These are phyloP conservation scores for Excoecaria agallocha DNA, from an alignment of 345 rosid species.

Conservation along the genomic window DNA sequence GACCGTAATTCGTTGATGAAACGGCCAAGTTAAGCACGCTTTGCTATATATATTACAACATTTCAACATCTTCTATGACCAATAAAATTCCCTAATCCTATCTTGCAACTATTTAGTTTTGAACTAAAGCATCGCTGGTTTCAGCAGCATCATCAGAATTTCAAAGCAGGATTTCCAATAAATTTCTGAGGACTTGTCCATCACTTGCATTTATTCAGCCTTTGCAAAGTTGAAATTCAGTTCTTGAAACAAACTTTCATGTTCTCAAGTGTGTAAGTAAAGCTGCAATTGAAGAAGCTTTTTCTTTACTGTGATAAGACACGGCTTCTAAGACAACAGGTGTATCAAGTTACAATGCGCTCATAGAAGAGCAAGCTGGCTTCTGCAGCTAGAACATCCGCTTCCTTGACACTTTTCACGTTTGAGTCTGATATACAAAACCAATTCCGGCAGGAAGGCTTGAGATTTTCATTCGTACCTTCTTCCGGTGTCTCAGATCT, in stretches of 20 bases:
- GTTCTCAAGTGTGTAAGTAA: neutral
- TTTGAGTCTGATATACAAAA: slow-evolving; percentile 79
- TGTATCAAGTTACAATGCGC: slow-evolving; percentile 23
- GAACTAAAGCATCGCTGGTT: neutral
- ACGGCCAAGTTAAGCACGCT: no score
- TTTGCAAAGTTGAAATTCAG: neutral
- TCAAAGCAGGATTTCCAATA: neutral
- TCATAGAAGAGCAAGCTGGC: slow-evolving; percentile 89
- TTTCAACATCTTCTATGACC: neutral
- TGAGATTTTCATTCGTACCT: slow-evolving; percentile 14
- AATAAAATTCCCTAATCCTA: neutral
- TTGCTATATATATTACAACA: neutral
- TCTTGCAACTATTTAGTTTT: neutral
- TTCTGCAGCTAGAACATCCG: slow-evolving; percentile 73
- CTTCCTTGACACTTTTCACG: slow-evolving; percentile 54
- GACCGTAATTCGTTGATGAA: neutral
- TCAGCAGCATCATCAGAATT: no score
- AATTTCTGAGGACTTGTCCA: neutral
- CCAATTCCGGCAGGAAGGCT: slow-evolving; percentile 42
- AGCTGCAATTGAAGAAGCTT: neutral
- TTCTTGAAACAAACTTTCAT: neutral
- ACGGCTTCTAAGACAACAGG: neutral
- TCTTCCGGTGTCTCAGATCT: slow-evolving; percentile 24
- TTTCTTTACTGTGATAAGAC: no score
- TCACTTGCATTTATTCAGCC: neutral